These are phyloP conservation scores for Scheffersomyces coipomensis DNA, from an alignment of 805 yeast genomes.

Conservation along the genomic window DNA sequence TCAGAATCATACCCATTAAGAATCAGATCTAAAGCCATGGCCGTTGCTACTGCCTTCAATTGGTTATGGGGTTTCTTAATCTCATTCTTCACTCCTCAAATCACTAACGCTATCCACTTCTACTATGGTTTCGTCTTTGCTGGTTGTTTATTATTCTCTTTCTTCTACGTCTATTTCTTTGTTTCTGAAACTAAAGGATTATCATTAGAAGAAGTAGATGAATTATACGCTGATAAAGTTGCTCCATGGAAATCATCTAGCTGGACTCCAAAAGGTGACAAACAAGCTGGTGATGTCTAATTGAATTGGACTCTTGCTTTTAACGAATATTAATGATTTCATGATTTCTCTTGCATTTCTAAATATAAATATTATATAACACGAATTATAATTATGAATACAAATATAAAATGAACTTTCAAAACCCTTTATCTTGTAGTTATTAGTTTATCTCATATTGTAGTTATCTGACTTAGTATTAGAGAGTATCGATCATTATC, in stretches of 20 bases:
- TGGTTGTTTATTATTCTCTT: conserved; percentile 60
- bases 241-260: conserved; percentile 41
- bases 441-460: no score
- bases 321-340: no score
- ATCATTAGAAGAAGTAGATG: conserved; percentile 79
- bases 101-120: conserved; percentile 61
- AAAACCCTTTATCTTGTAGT: no score
- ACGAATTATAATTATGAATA: no score
- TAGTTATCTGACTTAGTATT: no score
- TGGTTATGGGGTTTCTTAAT: conserved; percentile 66
- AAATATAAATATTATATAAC: no score
- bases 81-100: conserved; percentile 65
- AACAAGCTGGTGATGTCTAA: conserved; percentile 7
- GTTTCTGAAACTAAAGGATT: conserved; percentile 81
- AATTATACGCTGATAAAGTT: conserved; percentile 48
- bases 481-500: no score
- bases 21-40: conserved; percentile 62
- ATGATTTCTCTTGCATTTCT: no score
- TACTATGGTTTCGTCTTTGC: conserved; percentile 65
- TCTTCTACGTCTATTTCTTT: conserved; percentile 69
- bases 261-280: conserved; percentile 52
- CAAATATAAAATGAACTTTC: no score
- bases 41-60: conserved; percentile 62
- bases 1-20: conserved; percentile 69
- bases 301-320: no score